phyloP scores from a whole-genome alignment of 202 grass and related monocot species.

The Saccharum hybrid region DNA sequence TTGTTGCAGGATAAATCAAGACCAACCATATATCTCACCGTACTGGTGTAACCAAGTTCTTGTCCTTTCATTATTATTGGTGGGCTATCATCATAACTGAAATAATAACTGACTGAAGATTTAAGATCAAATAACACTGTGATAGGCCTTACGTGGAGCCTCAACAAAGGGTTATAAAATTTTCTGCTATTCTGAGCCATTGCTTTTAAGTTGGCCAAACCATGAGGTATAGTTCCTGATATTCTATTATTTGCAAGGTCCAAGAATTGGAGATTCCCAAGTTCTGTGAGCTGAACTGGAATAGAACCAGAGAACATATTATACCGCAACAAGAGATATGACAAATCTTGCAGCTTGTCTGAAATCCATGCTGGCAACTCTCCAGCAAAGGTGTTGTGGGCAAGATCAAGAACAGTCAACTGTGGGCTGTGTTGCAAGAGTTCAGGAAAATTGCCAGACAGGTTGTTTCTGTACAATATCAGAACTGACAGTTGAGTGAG shows the following conservation, averaged over 20 bases:
- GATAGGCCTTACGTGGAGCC: neutral
- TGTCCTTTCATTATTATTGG: constrained; percentile 42
- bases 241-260: constrained; percentile 2
- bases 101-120: neutral
- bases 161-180: neutral
- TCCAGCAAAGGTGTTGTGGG: constrained; percentile 39
- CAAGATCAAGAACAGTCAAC: constrained; percentile 39
- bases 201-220: constrained; percentile 40
- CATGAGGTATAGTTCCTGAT: constrained; percentile 12
- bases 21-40: constrained; percentile 18
- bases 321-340: constrained; percentile 10
- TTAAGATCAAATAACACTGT: too few species aligned
- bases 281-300: constrained; percentile 29
- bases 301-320: constrained; percentile 44
- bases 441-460: constrained; percentile 31
- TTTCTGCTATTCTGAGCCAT: neutral
- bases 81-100: neutral
- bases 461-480: constrained; percentile 18
- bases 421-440: neutral
- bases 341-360: neutral
- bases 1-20: constrained; percentile 51
- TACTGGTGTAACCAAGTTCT: constrained; percentile 36
- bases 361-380: constrained; percentile 43
- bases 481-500: too few species aligned
- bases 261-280: neutral